These are phyloP conservation scores for Penicillium verrucosum DNA, from an alignment of 2,329 filamentous ascomycete species.

Conservation along the genomic window DNA sequence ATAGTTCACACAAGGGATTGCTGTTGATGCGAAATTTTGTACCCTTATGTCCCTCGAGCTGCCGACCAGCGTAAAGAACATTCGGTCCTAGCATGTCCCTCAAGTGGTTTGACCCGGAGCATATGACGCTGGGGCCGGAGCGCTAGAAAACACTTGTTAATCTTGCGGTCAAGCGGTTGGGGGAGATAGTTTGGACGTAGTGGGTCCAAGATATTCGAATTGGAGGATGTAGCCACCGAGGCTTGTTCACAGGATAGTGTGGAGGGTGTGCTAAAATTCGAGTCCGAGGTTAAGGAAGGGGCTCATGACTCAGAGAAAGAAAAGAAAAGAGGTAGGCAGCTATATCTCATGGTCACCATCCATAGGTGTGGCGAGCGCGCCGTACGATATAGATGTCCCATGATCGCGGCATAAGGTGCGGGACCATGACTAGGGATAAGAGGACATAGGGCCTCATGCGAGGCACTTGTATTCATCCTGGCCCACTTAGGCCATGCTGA, in stretches of 20 bases:
- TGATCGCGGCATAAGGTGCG: slow-evolving; percentile 22
- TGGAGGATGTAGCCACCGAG: background rate
- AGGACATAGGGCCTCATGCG: background rate
- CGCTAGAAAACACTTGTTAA: slow-evolving; percentile 6
- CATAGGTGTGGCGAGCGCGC: background rate
- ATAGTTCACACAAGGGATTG: background rate
- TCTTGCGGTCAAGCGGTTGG: slow-evolving; percentile 27
- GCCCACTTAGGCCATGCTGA: background rate
- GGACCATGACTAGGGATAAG: slow-evolving; percentile 14
- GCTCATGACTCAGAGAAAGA: background rate
- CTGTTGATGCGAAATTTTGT: background rate
- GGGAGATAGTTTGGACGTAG: slow-evolving; percentile 14
- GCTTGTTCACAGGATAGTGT: background rate
- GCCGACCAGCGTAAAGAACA: background rate
- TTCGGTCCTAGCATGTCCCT: background rate
- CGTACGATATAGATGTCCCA: slow-evolving; percentile 12
- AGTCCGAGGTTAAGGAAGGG: background rate
- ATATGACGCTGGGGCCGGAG: background rate
- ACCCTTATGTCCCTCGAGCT: background rate
- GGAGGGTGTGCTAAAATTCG: background rate
- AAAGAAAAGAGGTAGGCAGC: background rate
- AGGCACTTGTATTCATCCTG: background rate
- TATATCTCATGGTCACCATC: slow-evolving; percentile 1
- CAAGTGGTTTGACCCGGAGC: background rate
- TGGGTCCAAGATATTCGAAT: slow-evolving; percentile 17